Evolutionary conservation across 1,139 yeast species (phyloP), one percentile per base, ranked within the genome.

Genomic region (Candida tetrigidarum): DNA sequence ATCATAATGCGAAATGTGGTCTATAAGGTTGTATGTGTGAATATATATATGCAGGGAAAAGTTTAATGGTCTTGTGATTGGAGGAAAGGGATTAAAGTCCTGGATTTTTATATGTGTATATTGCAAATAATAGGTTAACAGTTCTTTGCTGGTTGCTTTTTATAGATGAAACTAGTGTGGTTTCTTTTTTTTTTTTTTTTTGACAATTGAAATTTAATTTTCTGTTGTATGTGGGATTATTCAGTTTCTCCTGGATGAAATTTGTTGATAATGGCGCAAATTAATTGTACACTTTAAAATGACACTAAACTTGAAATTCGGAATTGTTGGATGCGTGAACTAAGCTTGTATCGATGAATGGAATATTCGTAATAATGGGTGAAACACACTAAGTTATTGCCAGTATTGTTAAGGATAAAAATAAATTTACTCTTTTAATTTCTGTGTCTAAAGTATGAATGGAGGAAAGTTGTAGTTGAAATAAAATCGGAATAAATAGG

Each of bases 1-100:
- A 55, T 48, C 67, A 62, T 62, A 19, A 35, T 39, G 40, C 25
- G 19, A 32, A 10, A 28, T 6, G 14, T 33, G 23, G 27, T 39
- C 29, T 22, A 35, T 25, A 35, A 35, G 22, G 10, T 11, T 32
- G 8, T 19, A 11, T 35, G 3, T n/a, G 12, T 15, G n/a, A 19
- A 9, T 35, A 11, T n/a, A 16, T 20, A 6, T 15, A 12, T n/a
- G 32, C 15, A 18, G 32, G 29, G 4, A 33, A 33, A 7, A 22
- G 25, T 22, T 22, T 7, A 22, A 22, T 22, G 22, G 28, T 20
- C 27, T 33, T 22, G 25, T 22, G 25, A 20, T 7, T 19, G 19
- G n/a, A 11, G 7, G 10, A 33, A 26, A 33, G 15, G 37, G 16
- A 10, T 40, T 7, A n/a, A 27, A 9, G 14, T 27, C n/a, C 30